phyloP scores from a whole-genome alignment of 805 yeast genomes.

The Starmerella ratchasimensis region DNA sequence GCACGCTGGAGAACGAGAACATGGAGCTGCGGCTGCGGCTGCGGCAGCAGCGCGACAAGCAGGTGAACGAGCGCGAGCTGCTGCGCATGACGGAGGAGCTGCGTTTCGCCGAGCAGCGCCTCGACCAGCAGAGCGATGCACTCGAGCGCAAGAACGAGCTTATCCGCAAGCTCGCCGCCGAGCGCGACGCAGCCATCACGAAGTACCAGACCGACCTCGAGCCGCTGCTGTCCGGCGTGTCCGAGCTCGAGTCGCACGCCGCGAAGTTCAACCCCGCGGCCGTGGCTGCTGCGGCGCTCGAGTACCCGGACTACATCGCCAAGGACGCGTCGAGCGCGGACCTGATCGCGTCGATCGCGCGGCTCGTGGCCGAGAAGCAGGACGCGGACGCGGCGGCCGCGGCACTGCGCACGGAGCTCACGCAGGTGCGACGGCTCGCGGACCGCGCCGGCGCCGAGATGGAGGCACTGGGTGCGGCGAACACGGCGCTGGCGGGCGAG shows the following conservation, averaged over 20 bases:
- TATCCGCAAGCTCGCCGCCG: slow-evolving; percentile 4
- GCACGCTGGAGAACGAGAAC: slow-evolving; percentile 18
- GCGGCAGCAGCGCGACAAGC: slow-evolving; percentile 10
- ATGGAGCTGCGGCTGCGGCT: slow-evolving; percentile 18
- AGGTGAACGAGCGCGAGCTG: slow-evolving; percentile 8
- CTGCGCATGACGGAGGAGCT: slow-evolving; percentile 4
- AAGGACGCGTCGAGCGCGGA: slow-evolving; percentile 1
- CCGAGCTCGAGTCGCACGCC: slow-evolving; percentile 6
- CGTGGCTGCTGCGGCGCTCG: slow-evolving; percentile 2
- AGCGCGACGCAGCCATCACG: slow-evolving; percentile 5
- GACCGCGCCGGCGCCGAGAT: too few relatives aligned
- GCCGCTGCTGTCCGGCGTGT: slow-evolving; percentile 8
- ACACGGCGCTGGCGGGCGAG: too few relatives aligned
- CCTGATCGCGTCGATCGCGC: slow-evolving; percentile 3
- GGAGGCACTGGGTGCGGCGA: too few relatives aligned
- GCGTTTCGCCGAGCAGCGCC: slow-evolving; percentile 9
- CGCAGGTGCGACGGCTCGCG: too few relatives aligned
- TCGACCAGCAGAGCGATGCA: slow-evolving; percentile 13
- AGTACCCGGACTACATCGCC: slow-evolving; percentile 6
- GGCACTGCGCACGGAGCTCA: too few relatives aligned
- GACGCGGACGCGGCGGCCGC: too few relatives aligned
- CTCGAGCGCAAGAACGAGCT: slow-evolving; percentile 11
- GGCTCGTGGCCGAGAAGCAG: too few relatives aligned
- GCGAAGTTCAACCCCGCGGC: background rate
- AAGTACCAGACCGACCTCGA: background rate